These are phyloP conservation scores for Anethum foeniculum DNA, from an alignment of 140 eudicot species.

Conservation along the genomic window DNA sequence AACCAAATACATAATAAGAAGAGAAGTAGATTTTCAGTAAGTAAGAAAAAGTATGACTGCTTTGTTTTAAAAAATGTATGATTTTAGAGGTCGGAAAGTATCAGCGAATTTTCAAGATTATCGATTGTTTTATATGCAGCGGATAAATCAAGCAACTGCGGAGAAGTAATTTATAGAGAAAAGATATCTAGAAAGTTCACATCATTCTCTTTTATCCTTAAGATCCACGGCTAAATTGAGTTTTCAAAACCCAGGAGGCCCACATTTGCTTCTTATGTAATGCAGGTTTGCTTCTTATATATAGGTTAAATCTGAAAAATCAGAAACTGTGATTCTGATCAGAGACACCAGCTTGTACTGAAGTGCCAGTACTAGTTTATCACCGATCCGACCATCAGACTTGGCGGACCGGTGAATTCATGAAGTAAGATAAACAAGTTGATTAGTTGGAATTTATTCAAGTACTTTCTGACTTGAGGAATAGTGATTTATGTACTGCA, in stretches of 20 bases:
- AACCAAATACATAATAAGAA: neutral
- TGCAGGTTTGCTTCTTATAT: neutral
- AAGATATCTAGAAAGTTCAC: neutral
- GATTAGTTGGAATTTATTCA: neutral
- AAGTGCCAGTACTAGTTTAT: neutral
- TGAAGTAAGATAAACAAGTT: no score
- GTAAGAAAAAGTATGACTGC: neutral
- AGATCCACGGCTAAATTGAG: neutral
- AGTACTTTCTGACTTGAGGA: neutral
- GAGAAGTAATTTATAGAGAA: neutral
- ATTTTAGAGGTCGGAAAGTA: neutral
- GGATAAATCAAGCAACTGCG: neutral
- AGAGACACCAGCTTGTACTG: neutral
- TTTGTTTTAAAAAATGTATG: no score
- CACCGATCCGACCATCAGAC: neutral
- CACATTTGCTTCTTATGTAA: neutral
- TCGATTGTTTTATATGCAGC: neutral
- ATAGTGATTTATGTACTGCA: neutral
- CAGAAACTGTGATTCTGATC: neutral
- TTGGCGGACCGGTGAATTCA: neutral
- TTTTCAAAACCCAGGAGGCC: neutral
- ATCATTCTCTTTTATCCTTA: neutral
- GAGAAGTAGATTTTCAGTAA: neutral
- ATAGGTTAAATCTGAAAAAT: neutral
- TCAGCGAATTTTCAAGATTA: neutral